phyloP scores from a whole-genome alignment of 140 eudicot genomes.

The Flaveria floridana region DNA sequence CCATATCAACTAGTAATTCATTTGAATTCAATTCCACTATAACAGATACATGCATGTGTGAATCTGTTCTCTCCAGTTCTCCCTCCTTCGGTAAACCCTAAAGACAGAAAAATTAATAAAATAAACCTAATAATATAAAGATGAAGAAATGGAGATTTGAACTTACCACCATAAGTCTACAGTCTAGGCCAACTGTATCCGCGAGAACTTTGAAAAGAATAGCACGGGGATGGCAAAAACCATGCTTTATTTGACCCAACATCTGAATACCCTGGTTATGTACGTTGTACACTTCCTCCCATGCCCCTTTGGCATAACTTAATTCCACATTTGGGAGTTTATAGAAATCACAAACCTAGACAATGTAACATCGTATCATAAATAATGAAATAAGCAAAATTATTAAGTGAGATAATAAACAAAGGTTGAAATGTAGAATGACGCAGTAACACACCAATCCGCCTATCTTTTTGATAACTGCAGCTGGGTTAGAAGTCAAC shows the following conservation, averaged over 20 bases:
- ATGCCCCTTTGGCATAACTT: slow-evolving; percentile 56
- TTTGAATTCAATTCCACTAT: slow-evolving; percentile 50
- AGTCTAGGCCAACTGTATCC: slow-evolving; percentile 74
- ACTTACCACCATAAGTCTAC: slow-evolving; percentile 76
- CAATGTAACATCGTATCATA: slow-evolving; percentile 4
- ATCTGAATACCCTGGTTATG: slow-evolving; percentile 72
- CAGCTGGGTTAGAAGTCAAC: slow-evolving; percentile 63
- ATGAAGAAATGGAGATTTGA: neutral
- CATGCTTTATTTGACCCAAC: slow-evolving; percentile 85
- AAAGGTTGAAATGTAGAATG: neutral
- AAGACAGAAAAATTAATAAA: slow-evolving; percentile 8
- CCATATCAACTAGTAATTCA: slow-evolving; percentile 71
- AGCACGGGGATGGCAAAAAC: slow-evolving; percentile 90
- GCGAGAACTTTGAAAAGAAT: slow-evolving; percentile 93
- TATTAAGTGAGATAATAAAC: neutral
- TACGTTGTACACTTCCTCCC: slow-evolving; percentile 67
- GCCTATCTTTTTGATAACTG: slow-evolving; percentile 73
- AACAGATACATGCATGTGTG: slow-evolving; percentile 73
- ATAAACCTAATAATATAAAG: neutral
- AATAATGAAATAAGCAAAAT: neutral
- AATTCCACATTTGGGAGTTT: slow-evolving; percentile 57
- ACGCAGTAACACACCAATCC: slow-evolving; percentile 57
- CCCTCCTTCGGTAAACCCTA: slow-evolving; percentile 87
- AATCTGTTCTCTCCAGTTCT: slow-evolving; percentile 57
- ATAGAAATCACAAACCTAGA: slow-evolving; percentile 71